Evolutionary conservation across 805 yeast genomes (phyloP).

Genomic region (Saturnispora dispora): DNA sequence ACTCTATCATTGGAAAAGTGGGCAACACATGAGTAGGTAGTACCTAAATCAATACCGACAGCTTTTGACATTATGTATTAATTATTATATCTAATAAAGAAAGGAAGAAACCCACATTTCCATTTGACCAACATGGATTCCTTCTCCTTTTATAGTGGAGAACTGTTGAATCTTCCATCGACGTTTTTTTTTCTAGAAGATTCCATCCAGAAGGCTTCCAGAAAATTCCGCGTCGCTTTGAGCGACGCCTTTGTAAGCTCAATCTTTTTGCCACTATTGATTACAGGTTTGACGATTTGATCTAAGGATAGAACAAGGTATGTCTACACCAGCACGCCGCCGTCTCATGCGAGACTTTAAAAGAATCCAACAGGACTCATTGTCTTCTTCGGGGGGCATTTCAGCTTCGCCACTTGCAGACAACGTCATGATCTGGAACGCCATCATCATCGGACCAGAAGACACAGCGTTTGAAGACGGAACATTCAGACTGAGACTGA

Average conservation of each 20-base stretch:
- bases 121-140: neutral
- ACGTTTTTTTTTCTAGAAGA: conserved; percentile 1
- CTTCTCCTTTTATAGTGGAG: neutral
- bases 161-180: neutral
- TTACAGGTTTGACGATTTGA: neutral
- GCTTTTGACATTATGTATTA: conserved; percentile 36
- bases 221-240: conserved; percentile 5
- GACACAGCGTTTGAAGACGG: conserved; percentile 99
- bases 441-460: conserved; percentile 94
- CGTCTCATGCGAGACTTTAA: conserved; percentile 97
- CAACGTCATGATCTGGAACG: conserved; percentile 97
- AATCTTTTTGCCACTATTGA: neutral
- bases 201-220: neutral
- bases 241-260: conserved; percentile 1
- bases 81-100: neutral
- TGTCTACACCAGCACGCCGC: conserved; percentile 99
- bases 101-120: neutral
- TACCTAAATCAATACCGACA: conserved; percentile 75
- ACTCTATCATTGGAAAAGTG: conserved; percentile 87
- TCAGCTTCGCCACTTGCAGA: conserved; percentile 96
- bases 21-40: conserved; percentile 93
- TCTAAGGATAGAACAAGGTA: conserved; percentile 22
- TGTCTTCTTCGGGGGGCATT: conserved; percentile 71
- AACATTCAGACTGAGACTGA: conserved; percentile 75
- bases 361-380: conserved; percentile 94